Evolutionary conservation across 495 filamentous ascomycete genomes (phyloP).

Genomic region (Saxophila tyrrhenica): DNA sequence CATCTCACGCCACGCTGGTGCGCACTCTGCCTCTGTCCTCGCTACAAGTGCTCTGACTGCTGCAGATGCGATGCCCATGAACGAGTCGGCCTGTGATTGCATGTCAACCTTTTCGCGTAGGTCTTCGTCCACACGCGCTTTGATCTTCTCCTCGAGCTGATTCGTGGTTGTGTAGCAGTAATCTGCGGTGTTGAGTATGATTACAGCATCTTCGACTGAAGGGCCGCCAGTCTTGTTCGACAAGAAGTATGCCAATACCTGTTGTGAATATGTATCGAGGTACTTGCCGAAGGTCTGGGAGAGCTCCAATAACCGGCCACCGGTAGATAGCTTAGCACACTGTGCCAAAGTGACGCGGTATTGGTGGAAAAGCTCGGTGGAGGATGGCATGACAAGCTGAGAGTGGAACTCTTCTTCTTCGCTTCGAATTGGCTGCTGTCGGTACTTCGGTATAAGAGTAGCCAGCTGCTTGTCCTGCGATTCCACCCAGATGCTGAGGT

Average conservation of each 20-base stretch:
- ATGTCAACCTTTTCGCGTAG: conserved; percentile 68
- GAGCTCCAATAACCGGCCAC: conserved; percentile 73
- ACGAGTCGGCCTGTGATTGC: conserved; percentile 84
- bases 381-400: conserved; percentile 81
- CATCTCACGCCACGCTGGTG: conserved; percentile 93
- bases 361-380: conserved; percentile 93
- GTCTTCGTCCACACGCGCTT: conserved; percentile 69
- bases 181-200: conserved; percentile 91
- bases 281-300: conserved; percentile 82
- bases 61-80: conserved; percentile 87
- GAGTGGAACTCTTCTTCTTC: conserved; percentile 85
- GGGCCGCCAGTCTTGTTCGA: conserved; percentile 46
- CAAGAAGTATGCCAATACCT: conserved; percentile 74
- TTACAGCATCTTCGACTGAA: conserved; percentile 62
- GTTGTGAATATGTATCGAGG: conserved; percentile 88
- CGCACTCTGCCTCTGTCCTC: conserved; percentile 68
- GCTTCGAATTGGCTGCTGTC: conserved; percentile 65
- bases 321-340: conserved; percentile 91
- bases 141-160: conserved; percentile 91
- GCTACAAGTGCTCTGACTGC: conserved; percentile 74
- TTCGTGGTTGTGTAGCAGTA: conserved; percentile 91
- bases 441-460: conserved; percentile 78
- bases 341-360: conserved; percentile 85
- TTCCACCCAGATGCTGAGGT: conserved; percentile 93
- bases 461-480: conserved; percentile 86